Percentiles rank a stretch among this genome's conserved stretches.
phyloP scores from a whole-genome alignment of 202 grass and related monocot species.

The Eragrostis tef region DNA sequence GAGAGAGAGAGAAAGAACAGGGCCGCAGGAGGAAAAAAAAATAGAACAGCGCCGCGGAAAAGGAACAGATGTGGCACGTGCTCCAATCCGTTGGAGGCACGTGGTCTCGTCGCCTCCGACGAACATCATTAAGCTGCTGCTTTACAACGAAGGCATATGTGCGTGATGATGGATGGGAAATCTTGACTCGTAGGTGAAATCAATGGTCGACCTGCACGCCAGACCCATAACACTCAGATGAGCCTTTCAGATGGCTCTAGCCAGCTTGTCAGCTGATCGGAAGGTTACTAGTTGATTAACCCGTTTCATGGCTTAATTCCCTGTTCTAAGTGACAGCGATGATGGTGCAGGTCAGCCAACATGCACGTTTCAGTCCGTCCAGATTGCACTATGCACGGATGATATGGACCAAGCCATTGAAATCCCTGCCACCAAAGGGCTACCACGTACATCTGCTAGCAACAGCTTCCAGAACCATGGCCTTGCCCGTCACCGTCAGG shows the following conservation, averaged over 20 bases:
- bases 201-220: slow-evolving; percentile 14
- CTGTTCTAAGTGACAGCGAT: background rate
- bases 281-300: background rate
- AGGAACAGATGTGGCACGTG: background rate
- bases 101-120: background rate
- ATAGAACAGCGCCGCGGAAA: too few relatives aligned
- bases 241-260: background rate
- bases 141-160: slow-evolving; percentile 41
- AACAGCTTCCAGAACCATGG: background rate
- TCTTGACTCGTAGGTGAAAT: background rate
- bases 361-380: background rate
- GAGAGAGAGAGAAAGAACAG: too few relatives aligned
- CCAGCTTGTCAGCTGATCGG: background rate
- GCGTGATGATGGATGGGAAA: background rate
- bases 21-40: background rate
- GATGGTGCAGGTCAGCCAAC: background rate
- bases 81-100: slow-evolving; percentile 22
- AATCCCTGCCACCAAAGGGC: background rate
- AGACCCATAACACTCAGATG: too few relatives aligned
- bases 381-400: background rate
- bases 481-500: background rate
- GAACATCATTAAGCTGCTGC: slow-evolving; percentile 41
- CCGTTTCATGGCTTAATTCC: background rate
- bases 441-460: background rate
- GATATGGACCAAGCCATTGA: background rate